These are phyloP conservation scores for Podospora appendiculata DNA, from an alignment of 495 filamentous ascomycete species.

Conservation along the genomic window DNA sequence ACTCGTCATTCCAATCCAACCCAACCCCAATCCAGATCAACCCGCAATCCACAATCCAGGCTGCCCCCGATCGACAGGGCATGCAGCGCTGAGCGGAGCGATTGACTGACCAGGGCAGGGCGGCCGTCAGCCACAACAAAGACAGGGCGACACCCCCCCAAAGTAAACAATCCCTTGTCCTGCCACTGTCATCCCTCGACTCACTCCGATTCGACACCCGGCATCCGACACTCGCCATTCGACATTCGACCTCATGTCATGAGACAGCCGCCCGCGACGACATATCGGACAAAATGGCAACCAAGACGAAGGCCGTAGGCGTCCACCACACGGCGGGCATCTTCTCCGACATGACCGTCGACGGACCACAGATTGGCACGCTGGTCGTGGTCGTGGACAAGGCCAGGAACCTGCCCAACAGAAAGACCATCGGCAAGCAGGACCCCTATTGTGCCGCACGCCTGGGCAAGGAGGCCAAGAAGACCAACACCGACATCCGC, in stretches of 20 bases:
- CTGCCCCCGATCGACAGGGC: no score
- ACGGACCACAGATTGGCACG: constrained; percentile 90
- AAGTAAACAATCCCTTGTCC: background rate
- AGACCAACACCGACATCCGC: constrained; percentile 88
- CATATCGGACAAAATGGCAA: constrained; percentile 27
- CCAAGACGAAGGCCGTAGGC: constrained; percentile 37
- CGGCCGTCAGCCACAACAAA: background rate
- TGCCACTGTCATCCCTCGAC: no score
- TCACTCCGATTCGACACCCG: no score
- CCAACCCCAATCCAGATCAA: no score
- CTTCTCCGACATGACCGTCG: constrained; percentile 89
- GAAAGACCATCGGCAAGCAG: constrained; percentile 96
- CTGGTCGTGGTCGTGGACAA: constrained; percentile 87
- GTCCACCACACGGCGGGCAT: constrained; percentile 81
- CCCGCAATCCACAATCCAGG: no score
- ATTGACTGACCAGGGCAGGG: no score
- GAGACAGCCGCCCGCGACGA: constrained; percentile 6
- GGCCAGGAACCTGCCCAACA: constrained; percentile 92
- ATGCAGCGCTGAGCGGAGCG: no score
- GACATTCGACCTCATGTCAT: background rate
- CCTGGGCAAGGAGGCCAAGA: constrained; percentile 94
- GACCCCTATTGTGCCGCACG: constrained; percentile 94
- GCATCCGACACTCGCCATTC: background rate
- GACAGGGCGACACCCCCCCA: background rate
- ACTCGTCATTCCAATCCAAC: no score